Evolutionary conservation across 257 asterid genomes (phyloP).

Genomic region (Solanum dulcamara): DNA sequence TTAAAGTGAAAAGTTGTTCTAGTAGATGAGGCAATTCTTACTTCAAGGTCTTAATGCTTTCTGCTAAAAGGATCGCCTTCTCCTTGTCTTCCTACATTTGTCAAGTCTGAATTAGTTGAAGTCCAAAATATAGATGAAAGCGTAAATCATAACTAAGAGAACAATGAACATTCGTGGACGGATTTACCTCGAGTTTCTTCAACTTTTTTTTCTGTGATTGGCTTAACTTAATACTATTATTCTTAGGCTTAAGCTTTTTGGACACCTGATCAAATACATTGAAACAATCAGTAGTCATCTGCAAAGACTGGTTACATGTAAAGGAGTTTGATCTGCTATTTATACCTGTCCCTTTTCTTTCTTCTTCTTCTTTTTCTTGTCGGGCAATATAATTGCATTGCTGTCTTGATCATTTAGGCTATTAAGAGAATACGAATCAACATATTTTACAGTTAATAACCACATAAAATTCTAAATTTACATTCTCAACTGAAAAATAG

Average conservation of each 20-base stretch:
- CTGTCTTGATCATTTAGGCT: neutral
- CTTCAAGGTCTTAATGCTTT: constrained; percentile 73
- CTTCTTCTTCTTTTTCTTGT: constrained; percentile 1
- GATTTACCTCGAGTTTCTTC: constrained; percentile 66
- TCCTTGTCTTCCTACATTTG: constrained; percentile 70
- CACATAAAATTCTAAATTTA: neutral
- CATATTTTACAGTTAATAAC: neutral
- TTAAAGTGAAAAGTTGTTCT: neutral
- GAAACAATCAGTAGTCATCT: neutral
- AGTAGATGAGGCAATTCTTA: constrained; percentile 17
- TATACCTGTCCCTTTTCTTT: neutral
- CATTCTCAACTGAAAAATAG: neutral
- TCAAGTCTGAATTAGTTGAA: constrained; percentile 5
- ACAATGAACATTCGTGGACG: neutral
- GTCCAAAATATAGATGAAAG: neutral
- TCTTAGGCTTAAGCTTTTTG: constrained; percentile 10
- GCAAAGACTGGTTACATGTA: neutral
- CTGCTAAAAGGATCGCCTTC: constrained; percentile 44
- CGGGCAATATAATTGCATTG: neutral
- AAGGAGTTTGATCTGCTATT: neutral
- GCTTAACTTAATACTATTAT: constrained; percentile 32
- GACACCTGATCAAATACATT: constrained; percentile 14
- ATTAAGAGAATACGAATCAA: neutral
- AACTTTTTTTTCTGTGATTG: constrained; percentile 75
- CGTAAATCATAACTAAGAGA: neutral